phyloP scores from a whole-genome alignment of 495 filamentous ascomycete genomes.

The Aspergillus campestris region DNA sequence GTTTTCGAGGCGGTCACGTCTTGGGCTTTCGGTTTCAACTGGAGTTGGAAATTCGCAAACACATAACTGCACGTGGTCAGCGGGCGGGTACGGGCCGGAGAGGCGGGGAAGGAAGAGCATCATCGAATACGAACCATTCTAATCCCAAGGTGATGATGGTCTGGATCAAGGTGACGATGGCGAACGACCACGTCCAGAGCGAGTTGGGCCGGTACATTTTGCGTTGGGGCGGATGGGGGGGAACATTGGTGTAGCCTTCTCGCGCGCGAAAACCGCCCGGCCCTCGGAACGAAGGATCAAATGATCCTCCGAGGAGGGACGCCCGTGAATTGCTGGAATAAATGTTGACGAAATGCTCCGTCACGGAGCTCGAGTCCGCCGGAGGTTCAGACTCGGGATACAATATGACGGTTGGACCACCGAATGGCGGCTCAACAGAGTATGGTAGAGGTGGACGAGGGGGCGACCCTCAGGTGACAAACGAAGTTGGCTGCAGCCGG shows the following conservation, averaged over 20 bases:
- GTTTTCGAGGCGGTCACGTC: constrained; percentile 46
- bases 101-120: not conserved
- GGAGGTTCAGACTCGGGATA: constrained; percentile 20
- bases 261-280: constrained; percentile 45
- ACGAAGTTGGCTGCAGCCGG: too few species aligned
- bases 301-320: constrained; percentile 56
- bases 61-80: constrained; percentile 28
- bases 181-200: constrained; percentile 82
- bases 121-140: constrained; percentile 60
- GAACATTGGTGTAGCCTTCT: constrained; percentile 43
- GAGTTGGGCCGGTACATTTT: constrained; percentile 68
- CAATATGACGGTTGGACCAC: constrained; percentile 35
- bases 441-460: not conserved
- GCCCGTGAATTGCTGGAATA: constrained; percentile 51
- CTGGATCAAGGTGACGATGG: constrained; percentile 65
- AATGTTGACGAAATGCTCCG: constrained; percentile 49
- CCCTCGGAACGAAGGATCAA: constrained; percentile 43
- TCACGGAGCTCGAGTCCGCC: constrained; percentile 31
- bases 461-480: not conserved
- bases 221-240: constrained; percentile 11
- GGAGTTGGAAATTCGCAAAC: constrained; percentile 52
- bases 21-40: constrained; percentile 44
- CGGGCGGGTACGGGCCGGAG: constrained; percentile 4
- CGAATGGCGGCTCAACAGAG: constrained; percentile 12
- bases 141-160: constrained; percentile 69